These are phyloP conservation scores for Arxiozyma telluris DNA, from an alignment of 1,139 yeast genomes.

Conservation along the genomic window DNA sequence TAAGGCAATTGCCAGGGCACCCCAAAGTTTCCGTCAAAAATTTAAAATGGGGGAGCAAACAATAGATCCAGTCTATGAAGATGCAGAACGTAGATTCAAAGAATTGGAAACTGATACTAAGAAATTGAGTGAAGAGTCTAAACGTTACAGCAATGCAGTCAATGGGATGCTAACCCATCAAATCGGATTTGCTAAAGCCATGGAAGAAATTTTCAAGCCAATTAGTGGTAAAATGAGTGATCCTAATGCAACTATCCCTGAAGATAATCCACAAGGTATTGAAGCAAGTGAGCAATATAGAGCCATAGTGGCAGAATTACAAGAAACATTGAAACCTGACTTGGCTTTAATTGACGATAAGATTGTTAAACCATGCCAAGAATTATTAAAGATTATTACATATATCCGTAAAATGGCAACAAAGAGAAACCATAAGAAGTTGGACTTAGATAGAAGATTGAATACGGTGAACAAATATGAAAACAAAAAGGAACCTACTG, in stretches of 20 bases:
- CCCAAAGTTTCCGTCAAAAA: constrained; percentile 69
- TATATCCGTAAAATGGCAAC: constrained; percentile 85
- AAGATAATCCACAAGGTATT: constrained; percentile 94
- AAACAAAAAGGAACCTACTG: constrained; percentile 69
- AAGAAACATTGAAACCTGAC: constrained; percentile 82
- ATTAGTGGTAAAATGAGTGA: constrained; percentile 87
- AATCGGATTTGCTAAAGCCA: constrained; percentile 84
- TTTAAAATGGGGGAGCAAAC: constrained; percentile 80
- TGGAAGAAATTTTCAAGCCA: constrained; percentile 94
- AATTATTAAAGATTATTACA: constrained; percentile 70
- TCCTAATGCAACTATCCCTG: constrained; percentile 75
- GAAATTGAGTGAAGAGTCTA: constrained; percentile 81
- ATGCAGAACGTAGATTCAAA: constrained; percentile 92
- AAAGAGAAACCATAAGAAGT: constrained; percentile 90
- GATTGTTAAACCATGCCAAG: constrained; percentile 88
- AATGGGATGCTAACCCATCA: constrained; percentile 91
- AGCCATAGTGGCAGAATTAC: constrained; percentile 76
- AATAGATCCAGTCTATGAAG: constrained; percentile 79
- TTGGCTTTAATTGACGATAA: constrained; percentile 84
- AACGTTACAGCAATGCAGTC: constrained; percentile 80
- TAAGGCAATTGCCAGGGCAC: constrained; percentile 79
- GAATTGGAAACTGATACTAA: constrained; percentile 86
- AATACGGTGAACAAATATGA: constrained; percentile 62
- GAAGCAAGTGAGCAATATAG: constrained; percentile 89
- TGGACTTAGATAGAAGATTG: constrained; percentile 84